Evolutionary conservation across 1,284 basidiomycete species (phyloP).

Genomic region (Fomitopsis betulina): DNA sequence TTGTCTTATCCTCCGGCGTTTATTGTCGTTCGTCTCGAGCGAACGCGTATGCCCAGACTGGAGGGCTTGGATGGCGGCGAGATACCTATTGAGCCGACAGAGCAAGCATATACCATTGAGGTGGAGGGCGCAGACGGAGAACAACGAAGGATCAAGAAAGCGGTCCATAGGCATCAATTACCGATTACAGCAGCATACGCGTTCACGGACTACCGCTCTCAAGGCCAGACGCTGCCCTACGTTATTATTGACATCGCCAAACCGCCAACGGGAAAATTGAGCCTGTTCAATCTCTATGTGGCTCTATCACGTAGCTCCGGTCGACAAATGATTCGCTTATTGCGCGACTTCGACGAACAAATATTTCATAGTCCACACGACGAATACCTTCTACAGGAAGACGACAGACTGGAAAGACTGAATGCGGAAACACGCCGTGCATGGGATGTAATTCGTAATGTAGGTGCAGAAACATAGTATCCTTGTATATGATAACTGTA

Average conservation of each 20-base stretch:
- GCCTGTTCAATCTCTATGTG: conserved; percentile 29
- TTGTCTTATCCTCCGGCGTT: conserved; percentile 25
- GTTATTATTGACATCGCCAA: conserved; percentile 28
- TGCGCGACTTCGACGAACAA: conserved; percentile 10
- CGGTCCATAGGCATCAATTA: conserved; percentile 14
- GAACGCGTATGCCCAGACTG: background rate
- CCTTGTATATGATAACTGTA: too few relatives aligned
- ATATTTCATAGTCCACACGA: background rate
- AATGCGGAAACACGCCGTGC: too few relatives aligned
- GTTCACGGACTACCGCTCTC: conserved; percentile 30
- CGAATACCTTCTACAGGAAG: background rate
- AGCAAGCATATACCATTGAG: conserved; percentile 13
- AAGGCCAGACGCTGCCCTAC: conserved; percentile 27
- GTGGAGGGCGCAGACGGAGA: background rate
- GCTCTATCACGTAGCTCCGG: conserved; percentile 29
- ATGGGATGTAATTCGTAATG: too few relatives aligned
- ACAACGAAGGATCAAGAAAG: background rate
- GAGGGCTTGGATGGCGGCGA: conserved; percentile 19
- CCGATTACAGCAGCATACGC: conserved; percentile 29
- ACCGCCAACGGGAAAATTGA: conserved; percentile 22
- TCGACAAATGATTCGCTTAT: conserved; percentile 23
- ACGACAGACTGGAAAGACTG: background rate
- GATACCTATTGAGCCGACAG: conserved; percentile 22
- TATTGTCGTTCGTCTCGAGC: conserved; percentile 29
- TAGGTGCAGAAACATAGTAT: too few relatives aligned